Evolutionary conservation across 768 basidiomycete species (phyloP).

Genomic region (Boletus pseudo-olivaceus): DNA sequence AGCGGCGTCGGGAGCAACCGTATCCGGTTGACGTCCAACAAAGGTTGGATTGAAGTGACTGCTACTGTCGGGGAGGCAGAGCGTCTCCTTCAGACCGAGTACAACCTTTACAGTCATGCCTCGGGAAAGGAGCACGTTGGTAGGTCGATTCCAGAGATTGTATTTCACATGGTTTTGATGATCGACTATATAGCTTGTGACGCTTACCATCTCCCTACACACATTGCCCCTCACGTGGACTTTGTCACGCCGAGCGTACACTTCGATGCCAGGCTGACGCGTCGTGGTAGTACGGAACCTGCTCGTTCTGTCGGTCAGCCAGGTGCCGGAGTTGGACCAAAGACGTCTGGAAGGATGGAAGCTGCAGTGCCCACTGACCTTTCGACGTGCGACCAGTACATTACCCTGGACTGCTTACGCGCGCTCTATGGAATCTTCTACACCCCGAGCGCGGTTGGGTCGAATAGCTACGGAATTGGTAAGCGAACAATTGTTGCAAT

Average conservation of each 20-base stretch:
- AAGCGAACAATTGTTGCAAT: neutral
- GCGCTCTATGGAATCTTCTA: too few species aligned
- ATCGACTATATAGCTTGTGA: slow-evolving; percentile 23
- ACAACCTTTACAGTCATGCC: slow-evolving; percentile 30
- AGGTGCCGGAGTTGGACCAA: slow-evolving; percentile 15
- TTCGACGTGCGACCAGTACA: too few species aligned
- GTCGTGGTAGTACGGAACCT: slow-evolving; percentile 13
- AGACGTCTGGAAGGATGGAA: slow-evolving; percentile 19
- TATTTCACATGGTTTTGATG: neutral
- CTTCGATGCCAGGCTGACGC: slow-evolving; percentile 27
- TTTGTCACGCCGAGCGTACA: slow-evolving; percentile 34
- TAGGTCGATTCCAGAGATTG: slow-evolving; percentile 11
- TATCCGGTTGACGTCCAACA: slow-evolving; percentile 16
- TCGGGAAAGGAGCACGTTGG: slow-evolving; percentile 28
- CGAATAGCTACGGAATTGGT: slow-evolving; percentile 31
- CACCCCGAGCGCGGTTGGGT: neutral
- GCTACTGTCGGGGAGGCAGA: slow-evolving; percentile 33
- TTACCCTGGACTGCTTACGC: too few species aligned
- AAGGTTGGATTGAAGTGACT: slow-evolving; percentile 22
- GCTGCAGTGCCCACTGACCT: neutral
- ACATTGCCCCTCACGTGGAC: slow-evolving; percentile 32
- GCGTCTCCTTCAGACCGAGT: slow-evolving; percentile 31
- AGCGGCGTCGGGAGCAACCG: slow-evolving; percentile 25
- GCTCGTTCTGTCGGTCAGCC: slow-evolving; percentile 19
- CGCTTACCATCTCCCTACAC: slow-evolving; percentile 23